A percentile compares a stretch with the other conserved stretches of the same genome.
Conservation (phyloP, 2,329 filamentous ascomycete genomes). For the Xylariaceae sp. region DNA sequence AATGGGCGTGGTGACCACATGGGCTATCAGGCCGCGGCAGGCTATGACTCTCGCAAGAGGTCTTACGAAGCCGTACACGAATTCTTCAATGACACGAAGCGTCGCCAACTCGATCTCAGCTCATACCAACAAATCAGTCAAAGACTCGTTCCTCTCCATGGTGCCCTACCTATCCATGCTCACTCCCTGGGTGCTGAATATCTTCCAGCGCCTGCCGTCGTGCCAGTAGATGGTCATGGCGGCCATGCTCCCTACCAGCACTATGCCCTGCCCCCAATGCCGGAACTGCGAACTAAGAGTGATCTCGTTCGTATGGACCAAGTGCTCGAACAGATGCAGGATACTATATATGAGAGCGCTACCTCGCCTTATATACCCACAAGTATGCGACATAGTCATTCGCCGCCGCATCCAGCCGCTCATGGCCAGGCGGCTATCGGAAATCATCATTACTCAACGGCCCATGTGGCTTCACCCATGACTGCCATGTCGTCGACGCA, state of each 20-base stretch:
- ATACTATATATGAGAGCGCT: slow-evolving; percentile 90
- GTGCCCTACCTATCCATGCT: slow-evolving; percentile 58
- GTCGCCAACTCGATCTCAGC: slow-evolving; percentile 78
- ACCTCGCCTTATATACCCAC: slow-evolving; percentile 60
- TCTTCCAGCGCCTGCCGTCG: slow-evolving; percentile 45
- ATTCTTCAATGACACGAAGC: slow-evolving; percentile 90
- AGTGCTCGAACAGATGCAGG: slow-evolving; percentile 92
- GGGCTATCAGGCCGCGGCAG: slow-evolving; percentile 48
- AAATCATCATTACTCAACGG: slow-evolving; percentile 40
- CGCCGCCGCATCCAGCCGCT: slow-evolving; percentile 34
- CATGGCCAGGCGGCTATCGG: slow-evolving; percentile 34
- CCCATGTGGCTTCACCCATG: slow-evolving; percentile 57
- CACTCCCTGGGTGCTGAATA: slow-evolving; percentile 51
- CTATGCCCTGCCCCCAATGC: slow-evolving; percentile 83
- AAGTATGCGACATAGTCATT: slow-evolving; percentile 53
- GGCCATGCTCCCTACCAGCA: slow-evolving; percentile 59
- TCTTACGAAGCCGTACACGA: slow-evolving; percentile 85
- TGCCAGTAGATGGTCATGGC: slow-evolving; percentile 50
- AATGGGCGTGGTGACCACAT: slow-evolving; percentile 56
- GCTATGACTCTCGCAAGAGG: slow-evolving; percentile 70
- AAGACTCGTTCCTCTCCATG: slow-evolving; percentile 75
- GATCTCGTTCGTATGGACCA: slow-evolving; percentile 92
- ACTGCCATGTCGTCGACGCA: slow-evolving; percentile 52
- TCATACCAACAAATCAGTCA: slow-evolving; percentile 92
- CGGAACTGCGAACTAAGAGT: slow-evolving; percentile 84